phyloP scores from a whole-genome alignment of 208 protist species.

The Phytomonas sp. region DNA sequence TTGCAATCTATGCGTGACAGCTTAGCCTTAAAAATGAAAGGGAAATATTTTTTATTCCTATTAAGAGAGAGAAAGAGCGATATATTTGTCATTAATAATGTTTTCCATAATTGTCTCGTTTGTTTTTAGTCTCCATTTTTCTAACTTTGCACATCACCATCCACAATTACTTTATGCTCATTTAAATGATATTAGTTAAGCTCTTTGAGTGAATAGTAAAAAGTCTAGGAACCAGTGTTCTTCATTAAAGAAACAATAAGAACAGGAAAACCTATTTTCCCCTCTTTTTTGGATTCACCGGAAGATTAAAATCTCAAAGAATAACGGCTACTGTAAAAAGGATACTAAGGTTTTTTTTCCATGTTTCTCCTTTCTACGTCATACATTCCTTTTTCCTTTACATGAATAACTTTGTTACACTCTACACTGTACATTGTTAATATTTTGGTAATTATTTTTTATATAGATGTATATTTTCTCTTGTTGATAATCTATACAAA shows the following conservation, averaged over 20 bases:
- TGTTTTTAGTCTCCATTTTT: conserved; percentile 3
- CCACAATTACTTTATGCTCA: not conserved
- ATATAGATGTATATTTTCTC: conserved; percentile 1
- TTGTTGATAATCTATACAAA: conserved; percentile 5
- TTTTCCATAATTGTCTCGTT: not conserved
- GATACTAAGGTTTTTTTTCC: not conserved
- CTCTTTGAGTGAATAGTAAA: conserved; percentile 1
- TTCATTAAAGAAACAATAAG: not conserved
- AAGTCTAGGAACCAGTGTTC: not conserved
- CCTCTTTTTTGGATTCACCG: not conserved
- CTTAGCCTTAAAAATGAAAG: not conserved
- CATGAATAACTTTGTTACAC: conserved; percentile 4
- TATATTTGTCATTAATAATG: not conserved
- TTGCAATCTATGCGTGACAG: not conserved
- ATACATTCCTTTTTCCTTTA: conserved; percentile 8
- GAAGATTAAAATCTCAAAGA: not conserved
- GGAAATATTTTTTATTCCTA: not conserved
- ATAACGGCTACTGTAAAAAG: not conserved
- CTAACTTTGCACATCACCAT: conserved; percentile 1
- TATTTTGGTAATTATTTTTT: not conserved
- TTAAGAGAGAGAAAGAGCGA: not conserved
- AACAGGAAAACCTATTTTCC: not conserved
- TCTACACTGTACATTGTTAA: not conserved
- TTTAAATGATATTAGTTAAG: not conserved
- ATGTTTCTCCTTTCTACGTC: not conserved